Conservation (phyloP, 352 stramenopile genomes). For the Globisporangium echinulatum region DNA sequence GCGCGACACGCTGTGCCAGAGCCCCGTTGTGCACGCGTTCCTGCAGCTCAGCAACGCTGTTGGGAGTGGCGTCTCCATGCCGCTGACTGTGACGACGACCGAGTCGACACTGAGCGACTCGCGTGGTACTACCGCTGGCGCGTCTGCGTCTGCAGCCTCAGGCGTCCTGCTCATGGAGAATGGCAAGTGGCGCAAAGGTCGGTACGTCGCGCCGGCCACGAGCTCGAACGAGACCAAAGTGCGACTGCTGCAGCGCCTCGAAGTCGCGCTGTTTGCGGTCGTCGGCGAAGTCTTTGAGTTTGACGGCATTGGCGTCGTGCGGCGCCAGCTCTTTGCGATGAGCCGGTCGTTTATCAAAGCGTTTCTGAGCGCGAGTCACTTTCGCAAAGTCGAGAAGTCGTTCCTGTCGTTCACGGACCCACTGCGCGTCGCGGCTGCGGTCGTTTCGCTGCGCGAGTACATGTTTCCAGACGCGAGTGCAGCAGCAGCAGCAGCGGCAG, state of each 20-base stretch:
- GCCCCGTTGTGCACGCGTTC: slow-evolving; percentile 69
- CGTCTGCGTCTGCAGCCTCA: neutral
- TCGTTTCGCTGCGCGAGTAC: slow-evolving; percentile 48
- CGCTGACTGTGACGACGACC: neutral
- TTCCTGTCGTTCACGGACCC: slow-evolving; percentile 78
- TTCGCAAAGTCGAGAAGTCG: slow-evolving; percentile 75
- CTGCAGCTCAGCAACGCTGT: slow-evolving; percentile 31
- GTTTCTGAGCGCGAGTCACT: slow-evolving; percentile 74
- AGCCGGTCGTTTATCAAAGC: slow-evolving; percentile 76
- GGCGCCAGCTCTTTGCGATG: slow-evolving; percentile 80
- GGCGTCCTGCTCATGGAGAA: slow-evolving; percentile 51
- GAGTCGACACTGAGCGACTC: neutral
- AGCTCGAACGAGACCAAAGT: slow-evolving; percentile 81
- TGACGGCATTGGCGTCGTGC: slow-evolving; percentile 74
- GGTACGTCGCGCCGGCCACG: slow-evolving; percentile 51
- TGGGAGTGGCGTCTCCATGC: neutral
- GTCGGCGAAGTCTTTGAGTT: slow-evolving; percentile 82
- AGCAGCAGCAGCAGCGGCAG: slow-evolving; percentile 5
- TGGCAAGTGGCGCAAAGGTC: slow-evolving; percentile 53
- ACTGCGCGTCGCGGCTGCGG: slow-evolving; percentile 46
- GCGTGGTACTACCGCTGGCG: no score
- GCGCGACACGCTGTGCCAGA: slow-evolving; percentile 71
- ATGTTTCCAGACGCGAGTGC: slow-evolving; percentile 43
- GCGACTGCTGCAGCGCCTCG: slow-evolving; percentile 69
- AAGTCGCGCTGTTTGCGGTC: slow-evolving; percentile 71